Evolutionary conservation across 495 filamentous ascomycete species (phyloP), one percentile per base, ranked within the genome.

Genomic region (Annulohypoxylon bovei): DNA sequence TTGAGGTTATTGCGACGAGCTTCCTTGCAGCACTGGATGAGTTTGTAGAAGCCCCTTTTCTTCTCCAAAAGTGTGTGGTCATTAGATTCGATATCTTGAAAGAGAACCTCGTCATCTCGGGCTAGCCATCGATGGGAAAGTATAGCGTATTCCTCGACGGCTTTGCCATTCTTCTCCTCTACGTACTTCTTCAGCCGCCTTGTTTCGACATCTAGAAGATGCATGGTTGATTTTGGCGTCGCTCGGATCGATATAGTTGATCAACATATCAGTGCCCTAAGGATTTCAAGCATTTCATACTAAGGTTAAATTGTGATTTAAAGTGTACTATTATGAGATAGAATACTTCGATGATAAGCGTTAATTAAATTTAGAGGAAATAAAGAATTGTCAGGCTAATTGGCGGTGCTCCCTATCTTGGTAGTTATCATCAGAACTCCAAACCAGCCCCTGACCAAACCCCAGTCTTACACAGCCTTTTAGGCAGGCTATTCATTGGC

Each of bases 101-200:
- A 74, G 6, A 67, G 74, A 0, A 78, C 67, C 59, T 82, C 80
- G 6, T 71, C 70, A 9, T 77, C 25, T 7, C 57, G 18, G 4
- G 20, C 20, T 16, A 62, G 70, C 80, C 80, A 82, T 0, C 70
- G 77, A 53, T 82, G 80, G 0, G 80, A 81, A 9, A 82, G 70
- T 14, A 81, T 78, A n/a, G 75, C 79, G 50, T 82, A 81, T 0
- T 50, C 16, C 22, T 28, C 35, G 5, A 16, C 27, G 6, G 28
- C n/a, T 11, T 2, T 33, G 3, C 49, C 49, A 8, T 33, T 4
- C n/a, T 33, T 33, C 28, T 53, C 49, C 6, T 20, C 27, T 14
- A 53, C 27, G 11, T 53, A 8, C 11, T 53, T 53, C 28, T 20
- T 53, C 5, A 53, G 49, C n/a, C n/a, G 14, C 4, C n/a, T 22